phyloP scores from a whole-genome alignment of 2,329 filamentous ascomycete species.

The Penicillium janthinellum region DNA sequence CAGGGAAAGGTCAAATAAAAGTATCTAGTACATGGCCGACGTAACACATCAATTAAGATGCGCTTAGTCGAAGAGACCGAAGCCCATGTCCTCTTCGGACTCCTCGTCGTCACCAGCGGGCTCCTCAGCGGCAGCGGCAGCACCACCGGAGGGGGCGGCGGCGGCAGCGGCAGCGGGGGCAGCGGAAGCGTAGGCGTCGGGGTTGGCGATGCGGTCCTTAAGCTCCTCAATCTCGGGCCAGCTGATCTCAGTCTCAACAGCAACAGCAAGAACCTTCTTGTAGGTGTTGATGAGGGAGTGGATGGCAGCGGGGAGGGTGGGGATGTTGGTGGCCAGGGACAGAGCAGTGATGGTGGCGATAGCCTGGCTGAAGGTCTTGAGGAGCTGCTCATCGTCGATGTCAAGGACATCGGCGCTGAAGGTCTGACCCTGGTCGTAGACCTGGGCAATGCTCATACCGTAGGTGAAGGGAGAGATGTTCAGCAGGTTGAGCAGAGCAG shows the following conservation, averaged over 20 bases:
- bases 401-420: slow-evolving; percentile 87
- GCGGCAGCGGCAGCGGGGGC: slow-evolving; percentile 70
- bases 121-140: slow-evolving; percentile 55
- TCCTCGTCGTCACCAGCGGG: slow-evolving; percentile 68
- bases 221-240: slow-evolving; percentile 97
- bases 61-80: slow-evolving; percentile 75
- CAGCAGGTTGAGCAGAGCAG: slow-evolving; percentile 98
- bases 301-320: slow-evolving; percentile 91
- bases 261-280: slow-evolving; percentile 90
- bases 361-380: slow-evolving; percentile 76
- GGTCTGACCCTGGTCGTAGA: slow-evolving; percentile 96
- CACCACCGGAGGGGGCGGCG: slow-evolving; percentile 54
- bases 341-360: slow-evolving; percentile 85
- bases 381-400: slow-evolving; percentile 91
- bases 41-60: slow-evolving; percentile 30
- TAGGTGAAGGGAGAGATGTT: slow-evolving; percentile 99
- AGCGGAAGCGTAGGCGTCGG: slow-evolving; percentile 87
- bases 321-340: slow-evolving; percentile 92
- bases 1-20: slow-evolving; percentile 32
- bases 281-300: slow-evolving; percentile 97
- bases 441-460: slow-evolving; percentile 93
- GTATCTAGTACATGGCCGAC: slow-evolving; percentile 43
- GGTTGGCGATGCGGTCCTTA: slow-evolving; percentile 99
- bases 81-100: slow-evolving; percentile 65
- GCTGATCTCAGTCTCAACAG: slow-evolving; percentile 84